These are phyloP conservation scores for Monilinia vaccinii-corymbosi DNA, from an alignment of 2,329 filamentous ascomycete genomes.

Conservation along the genomic window DNA sequence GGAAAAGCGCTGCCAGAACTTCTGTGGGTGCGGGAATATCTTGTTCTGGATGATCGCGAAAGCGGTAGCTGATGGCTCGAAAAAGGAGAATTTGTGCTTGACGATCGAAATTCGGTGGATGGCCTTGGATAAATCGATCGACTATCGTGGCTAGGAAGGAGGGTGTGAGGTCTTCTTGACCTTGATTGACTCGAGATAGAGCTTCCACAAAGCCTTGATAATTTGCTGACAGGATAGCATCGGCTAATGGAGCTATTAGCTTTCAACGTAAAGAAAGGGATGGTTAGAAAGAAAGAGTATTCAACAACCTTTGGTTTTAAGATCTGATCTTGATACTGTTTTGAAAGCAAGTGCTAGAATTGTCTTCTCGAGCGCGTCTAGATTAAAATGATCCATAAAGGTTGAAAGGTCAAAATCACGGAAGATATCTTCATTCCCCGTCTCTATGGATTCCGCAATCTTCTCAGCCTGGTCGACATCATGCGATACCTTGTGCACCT, in stretches of 20 bases:
- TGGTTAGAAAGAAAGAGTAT: not conserved
- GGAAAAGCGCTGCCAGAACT: constrained; percentile 60
- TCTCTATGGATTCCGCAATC: constrained; percentile 90
- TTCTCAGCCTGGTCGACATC: constrained; percentile 77
- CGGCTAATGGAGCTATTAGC: constrained; percentile 46
- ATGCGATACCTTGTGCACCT: constrained; percentile 77
- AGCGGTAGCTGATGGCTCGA: constrained; percentile 51
- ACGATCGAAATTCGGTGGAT: constrained; percentile 77
- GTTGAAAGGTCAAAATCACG: constrained; percentile 92
- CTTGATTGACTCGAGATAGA: constrained; percentile 55
- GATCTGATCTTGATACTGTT: constrained; percentile 65
- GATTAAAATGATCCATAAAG: constrained; percentile 92
- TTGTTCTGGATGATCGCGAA: constrained; percentile 42
- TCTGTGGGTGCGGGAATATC: constrained; percentile 60
- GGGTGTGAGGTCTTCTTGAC: constrained; percentile 57
- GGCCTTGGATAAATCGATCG: constrained; percentile 79
- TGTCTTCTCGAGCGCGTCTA: constrained; percentile 81
- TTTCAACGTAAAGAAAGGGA: constrained; percentile 8
- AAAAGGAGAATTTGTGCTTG: constrained; percentile 61
- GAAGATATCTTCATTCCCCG: constrained; percentile 84
- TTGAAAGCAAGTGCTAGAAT: constrained; percentile 85
- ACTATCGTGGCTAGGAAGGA: constrained; percentile 70
- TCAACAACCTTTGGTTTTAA: constrained; percentile 75
- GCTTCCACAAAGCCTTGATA: constrained; percentile 69
- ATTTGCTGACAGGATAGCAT: constrained; percentile 79